Conservation (phyloP, 306 rosid species). For the Begonia loranthoides region DNA sequence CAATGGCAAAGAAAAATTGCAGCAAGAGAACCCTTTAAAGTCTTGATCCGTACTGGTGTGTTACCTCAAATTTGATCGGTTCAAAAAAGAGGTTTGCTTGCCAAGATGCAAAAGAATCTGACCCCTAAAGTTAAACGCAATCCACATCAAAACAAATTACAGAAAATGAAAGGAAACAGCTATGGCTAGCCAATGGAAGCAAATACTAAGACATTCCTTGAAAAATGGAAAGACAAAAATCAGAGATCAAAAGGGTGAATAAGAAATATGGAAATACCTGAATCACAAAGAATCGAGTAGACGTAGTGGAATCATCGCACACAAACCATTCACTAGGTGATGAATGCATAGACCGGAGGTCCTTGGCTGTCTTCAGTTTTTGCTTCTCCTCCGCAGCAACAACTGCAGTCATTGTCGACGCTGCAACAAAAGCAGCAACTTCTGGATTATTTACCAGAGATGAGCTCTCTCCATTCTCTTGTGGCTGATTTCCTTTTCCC, state of each 20-base stretch:
- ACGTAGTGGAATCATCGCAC: slow-evolving; percentile 62
- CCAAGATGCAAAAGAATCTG: slow-evolving; percentile 87
- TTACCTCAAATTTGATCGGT: slow-evolving; percentile 87
- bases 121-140: slow-evolving; percentile 41
- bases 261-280: slow-evolving; percentile 36
- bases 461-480: slow-evolving; percentile 19
- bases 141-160: too few relatives aligned
- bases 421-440: slow-evolving; percentile 75
- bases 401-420: slow-evolving; percentile 77
- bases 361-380: slow-evolving; percentile 66
- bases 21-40: not conserved
- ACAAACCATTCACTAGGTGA: slow-evolving; percentile 96
- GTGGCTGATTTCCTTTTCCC: slow-evolving; percentile 10
- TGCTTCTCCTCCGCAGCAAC: slow-evolving; percentile 82
- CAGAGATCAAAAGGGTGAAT: not conserved
- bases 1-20: not conserved
- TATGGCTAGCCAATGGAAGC: too few relatives aligned
- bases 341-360: slow-evolving; percentile 71
- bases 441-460: slow-evolving; percentile 37
- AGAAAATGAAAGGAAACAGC: too few relatives aligned
- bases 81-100: slow-evolving; percentile 93
- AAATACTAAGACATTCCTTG: too few relatives aligned
- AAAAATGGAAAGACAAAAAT: not conserved
- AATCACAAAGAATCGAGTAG: slow-evolving; percentile 74
- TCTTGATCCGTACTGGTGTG: not conserved